Evolutionary conservation across 2,329 filamentous ascomycete genomes (phyloP), one percentile per base, ranked within the genome.

Genomic region (Blastomyces silverae): DNA sequence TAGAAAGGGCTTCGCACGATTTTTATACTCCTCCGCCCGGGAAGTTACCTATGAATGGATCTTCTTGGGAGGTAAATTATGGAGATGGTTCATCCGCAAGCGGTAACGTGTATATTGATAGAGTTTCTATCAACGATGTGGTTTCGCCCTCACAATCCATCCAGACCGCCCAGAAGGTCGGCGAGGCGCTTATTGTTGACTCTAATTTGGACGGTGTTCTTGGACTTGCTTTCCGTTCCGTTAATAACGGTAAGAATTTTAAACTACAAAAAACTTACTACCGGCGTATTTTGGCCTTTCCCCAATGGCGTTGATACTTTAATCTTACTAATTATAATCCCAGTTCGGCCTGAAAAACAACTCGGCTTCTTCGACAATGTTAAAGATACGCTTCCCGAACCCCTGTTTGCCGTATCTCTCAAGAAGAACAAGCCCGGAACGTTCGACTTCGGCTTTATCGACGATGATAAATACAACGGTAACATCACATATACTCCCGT

Each of bases 361-460:
- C 87, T 86, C 76, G 91, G 88, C 17, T 91, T 90, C 75, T 90
- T 91, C 73, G 87, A 89, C 71, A 91, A 89, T 73, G 79, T 88
- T 69, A 83, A 84, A 75, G 67, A 74, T 22, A 75, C 78, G 22
- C 83, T 91, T 34, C 81, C 84, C 34, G 76, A 83, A 74, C 87
- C 88, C 0, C 76, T 92, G 44, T 89, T 92, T 77, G 90, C 89
- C 0, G 88, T 87, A 28, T 82, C 88, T 65, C 80, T 93, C 59
- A 84, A 85, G 71, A 82, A 84, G 69, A 79, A 82, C 65, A 79
- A 80, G 22, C 78, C 80, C 2, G 89, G 89, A 55, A 82, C 83
- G 42, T 92, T 90, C 77, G 87, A 90, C 72, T 92, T 92, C 70
- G 90, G 90, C 66, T 82, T 77, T 70, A 87, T 92, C 70, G 87